Conservation (phyloP, 2,329 filamentous ascomycete species). For the Ascochyta clinopodiicola region DNA sequence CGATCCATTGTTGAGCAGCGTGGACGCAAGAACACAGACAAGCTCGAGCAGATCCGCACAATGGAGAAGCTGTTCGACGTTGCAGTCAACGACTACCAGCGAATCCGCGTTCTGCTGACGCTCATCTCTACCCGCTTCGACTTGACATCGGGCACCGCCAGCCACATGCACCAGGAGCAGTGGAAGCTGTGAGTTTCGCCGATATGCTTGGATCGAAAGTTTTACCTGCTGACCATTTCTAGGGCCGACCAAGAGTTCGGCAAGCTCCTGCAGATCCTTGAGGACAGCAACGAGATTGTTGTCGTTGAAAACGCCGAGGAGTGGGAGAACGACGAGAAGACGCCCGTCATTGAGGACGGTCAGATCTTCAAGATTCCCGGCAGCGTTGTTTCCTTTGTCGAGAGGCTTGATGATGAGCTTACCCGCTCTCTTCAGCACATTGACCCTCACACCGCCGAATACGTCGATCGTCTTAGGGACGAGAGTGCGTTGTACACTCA, state of each 20-base stretch:
- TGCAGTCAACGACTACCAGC: slow-evolving; percentile 88
- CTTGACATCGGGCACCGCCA: slow-evolving; percentile 77
- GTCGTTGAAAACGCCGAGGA: slow-evolving; percentile 93
- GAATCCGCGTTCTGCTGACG: slow-evolving; percentile 88
- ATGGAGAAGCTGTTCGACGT: slow-evolving; percentile 98
- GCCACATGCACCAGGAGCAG: slow-evolving; percentile 91
- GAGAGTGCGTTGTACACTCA: slow-evolving; percentile 90
- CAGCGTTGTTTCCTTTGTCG: slow-evolving; percentile 91
- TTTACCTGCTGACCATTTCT: slow-evolving; percentile 11
- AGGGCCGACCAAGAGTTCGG: slow-evolving; percentile 84
- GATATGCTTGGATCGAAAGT: not conserved
- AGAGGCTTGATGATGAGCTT: slow-evolving; percentile 95
- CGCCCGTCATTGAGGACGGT: slow-evolving; percentile 72
- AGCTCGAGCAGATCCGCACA: slow-evolving; percentile 89
- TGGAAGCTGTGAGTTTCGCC: slow-evolving; percentile 74
- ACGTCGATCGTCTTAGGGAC: slow-evolving; percentile 92
- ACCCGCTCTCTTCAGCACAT: slow-evolving; percentile 96
- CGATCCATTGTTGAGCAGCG: slow-evolving; percentile 91
- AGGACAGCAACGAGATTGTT: slow-evolving; percentile 78
- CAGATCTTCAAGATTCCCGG: slow-evolving; percentile 92
- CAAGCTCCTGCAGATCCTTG: slow-evolving; percentile 77
- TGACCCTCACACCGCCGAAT: slow-evolving; percentile 97
- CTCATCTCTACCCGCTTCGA: slow-evolving; percentile 95
- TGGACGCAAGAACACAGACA: slow-evolving; percentile 99
- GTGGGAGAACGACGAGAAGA: slow-evolving; percentile 99